A percentile compares a stretch with the other conserved stretches of the same genome.
phyloP scores from a whole-genome alignment of 2,329 filamentous ascomycete genomes.

The Dothistroma pini region DNA sequence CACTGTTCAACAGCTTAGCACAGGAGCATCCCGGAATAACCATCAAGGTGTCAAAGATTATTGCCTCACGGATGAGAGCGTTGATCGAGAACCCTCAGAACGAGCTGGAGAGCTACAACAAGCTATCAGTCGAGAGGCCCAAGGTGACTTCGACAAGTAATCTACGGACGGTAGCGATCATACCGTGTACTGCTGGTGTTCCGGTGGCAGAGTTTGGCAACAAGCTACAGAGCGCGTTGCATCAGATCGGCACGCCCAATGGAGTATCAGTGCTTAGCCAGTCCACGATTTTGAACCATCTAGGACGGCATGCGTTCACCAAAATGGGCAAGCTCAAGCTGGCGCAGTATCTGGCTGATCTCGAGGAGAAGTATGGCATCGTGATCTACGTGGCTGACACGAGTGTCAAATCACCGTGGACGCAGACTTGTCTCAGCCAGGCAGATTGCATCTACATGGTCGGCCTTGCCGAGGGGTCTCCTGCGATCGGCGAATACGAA shows the following conservation, averaged over 20 bases:
- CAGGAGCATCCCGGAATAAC: conserved; percentile 97
- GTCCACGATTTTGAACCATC: conserved; percentile 86
- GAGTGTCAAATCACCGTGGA: conserved; percentile 96
- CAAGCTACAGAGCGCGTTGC: conserved; percentile 78
- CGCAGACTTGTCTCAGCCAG: conserved; percentile 94
- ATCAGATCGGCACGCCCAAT: conserved; percentile 83
- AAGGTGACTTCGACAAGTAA: conserved; percentile 84
- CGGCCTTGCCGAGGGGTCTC: conserved; percentile 83
- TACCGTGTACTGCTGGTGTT: conserved; percentile 86
- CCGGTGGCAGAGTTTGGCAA: conserved; percentile 95
- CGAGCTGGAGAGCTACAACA: conserved; percentile 42
- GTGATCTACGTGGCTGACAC: conserved; percentile 96
- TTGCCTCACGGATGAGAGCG: conserved; percentile 88
- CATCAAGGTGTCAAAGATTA: conserved; percentile 98
- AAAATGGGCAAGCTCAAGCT: conserved; percentile 96
- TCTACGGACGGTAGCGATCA: conserved; percentile 82
- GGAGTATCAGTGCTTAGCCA: conserved; percentile 92
- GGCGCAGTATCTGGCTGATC: conserved; percentile 90
- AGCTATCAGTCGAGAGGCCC: conserved; percentile 50
- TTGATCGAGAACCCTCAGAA: conserved; percentile 76
- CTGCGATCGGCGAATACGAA: conserved; percentile 92
- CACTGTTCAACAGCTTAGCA: conserved; percentile 93
- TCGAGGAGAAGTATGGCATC: conserved; percentile 95
- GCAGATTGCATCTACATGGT: conserved; percentile 95
- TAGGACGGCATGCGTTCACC: conserved; percentile 94